Evolutionary conservation across 495 filamentous ascomycete genomes (phyloP), one percentile per base, ranked within the genome.

Genomic region (Neurospora sp.): DNA sequence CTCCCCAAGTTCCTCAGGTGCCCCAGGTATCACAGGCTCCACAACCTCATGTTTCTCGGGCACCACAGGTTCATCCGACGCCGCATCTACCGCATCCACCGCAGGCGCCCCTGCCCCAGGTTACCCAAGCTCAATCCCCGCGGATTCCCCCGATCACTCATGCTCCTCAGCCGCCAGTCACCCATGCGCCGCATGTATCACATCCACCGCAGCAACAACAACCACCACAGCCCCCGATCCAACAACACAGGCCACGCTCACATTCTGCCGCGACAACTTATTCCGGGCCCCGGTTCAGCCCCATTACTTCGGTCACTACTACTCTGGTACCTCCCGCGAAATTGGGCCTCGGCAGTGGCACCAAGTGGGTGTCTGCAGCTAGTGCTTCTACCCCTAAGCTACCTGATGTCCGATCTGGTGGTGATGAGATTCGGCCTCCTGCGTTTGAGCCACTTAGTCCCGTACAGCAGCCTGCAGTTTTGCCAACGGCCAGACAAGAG

Each of bases 391-490:
- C 86, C 23, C 86, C 86, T 0, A 77, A 72, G 39, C 70, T 71
- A 14, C n/a, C 76, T 12, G 75, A 74, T 20, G 62, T 71, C 8
- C 81, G 80, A 1, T 41, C 77, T 44, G 77, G 75, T 16, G 76
- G 78, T 41, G 77, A 81, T 72, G 78, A 81, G 37, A 49, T 81
- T 41, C 76, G 79, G 41, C 84, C 82, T 69, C 87, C 87, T 0
- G 79, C 77, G 20, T 79, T 77, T 69, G 87, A 88, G 70, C 83
- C 84, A 0, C 77, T 86, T 4, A 88, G 86, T 54, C 87, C 86
- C 5, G 72, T 78, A 5, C 44, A 79, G 70, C 72, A 42, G 39
- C 72, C 73, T 6, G 49, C 72, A 8, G 46, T 69, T 4, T 69
- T 66, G n/a, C 70, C 71, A 16, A 12, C 44, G 20, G n/a, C 42